Percentiles rank a stretch among this genome's conserved stretches.
phyloP scores from a whole-genome alignment of 305 asterid species.

The Fraxinus albicans region DNA sequence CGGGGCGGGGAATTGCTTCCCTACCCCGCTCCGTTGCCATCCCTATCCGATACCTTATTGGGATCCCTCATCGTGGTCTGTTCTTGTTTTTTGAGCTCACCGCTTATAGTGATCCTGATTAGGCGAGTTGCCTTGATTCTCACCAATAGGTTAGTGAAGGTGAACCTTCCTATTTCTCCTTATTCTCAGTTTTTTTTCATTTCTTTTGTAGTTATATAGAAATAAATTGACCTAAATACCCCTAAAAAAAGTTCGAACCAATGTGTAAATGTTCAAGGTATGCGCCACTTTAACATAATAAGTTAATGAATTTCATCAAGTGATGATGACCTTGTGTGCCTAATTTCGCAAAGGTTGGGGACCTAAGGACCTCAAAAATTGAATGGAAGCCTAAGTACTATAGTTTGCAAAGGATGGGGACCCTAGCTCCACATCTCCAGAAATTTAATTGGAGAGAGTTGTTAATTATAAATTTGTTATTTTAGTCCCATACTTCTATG shows the following conservation, averaged over 20 bases:
- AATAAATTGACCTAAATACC: not conserved
- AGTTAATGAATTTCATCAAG: not conserved
- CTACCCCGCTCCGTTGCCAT: too few species aligned
- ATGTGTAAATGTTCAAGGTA: not conserved
- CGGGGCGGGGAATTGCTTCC: too few species aligned
- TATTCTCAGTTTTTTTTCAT: not conserved
- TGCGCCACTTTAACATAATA: not conserved
- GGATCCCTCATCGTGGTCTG: too few species aligned
- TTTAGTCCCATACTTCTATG: not conserved
- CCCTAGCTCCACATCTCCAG: not conserved
- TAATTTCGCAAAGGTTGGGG: not conserved
- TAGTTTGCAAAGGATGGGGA: not conserved
- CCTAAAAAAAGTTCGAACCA: not conserved
- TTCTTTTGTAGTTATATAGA: too few species aligned
- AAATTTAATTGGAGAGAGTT: not conserved
- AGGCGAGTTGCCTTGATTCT: too few species aligned
- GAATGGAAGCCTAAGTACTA: not conserved
- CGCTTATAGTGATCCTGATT: too few species aligned
- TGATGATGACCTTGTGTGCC: not conserved
- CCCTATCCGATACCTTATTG: too few species aligned
- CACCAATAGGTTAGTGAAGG: not conserved
- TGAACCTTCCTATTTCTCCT: not conserved
- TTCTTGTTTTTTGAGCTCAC: too few species aligned
- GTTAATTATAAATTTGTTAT: not conserved
- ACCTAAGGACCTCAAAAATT: not conserved